Evolutionary conservation across 225 moss, liverwort and hornwort genomes (phyloP).

Genomic region (Rhytidiadelphus loreus): DNA sequence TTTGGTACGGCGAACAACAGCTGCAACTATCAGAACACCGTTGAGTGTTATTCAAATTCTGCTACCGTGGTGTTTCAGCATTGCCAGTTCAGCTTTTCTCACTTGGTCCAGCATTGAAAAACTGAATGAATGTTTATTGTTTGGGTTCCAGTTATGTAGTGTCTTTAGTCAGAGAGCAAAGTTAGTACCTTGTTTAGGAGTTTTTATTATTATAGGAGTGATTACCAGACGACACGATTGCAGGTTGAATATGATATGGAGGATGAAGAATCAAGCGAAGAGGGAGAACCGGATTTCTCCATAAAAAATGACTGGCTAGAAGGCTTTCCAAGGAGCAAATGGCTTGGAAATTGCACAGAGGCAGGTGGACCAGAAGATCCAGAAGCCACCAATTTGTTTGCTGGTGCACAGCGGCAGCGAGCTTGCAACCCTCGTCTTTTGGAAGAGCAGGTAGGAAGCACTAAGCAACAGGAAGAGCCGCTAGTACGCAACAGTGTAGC

Average conservation of each 20-base stretch:
- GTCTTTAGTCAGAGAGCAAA: not conserved
- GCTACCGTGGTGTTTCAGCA: not conserved
- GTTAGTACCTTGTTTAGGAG: not conserved
- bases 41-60: not conserved
- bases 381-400: conserved; percentile 26
- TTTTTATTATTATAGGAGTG: not conserved
- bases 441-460: conserved; percentile 62
- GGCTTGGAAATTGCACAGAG: conserved; percentile 47
- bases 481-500: not conserved
- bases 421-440: conserved; percentile 45
- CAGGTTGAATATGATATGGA: conserved; percentile 64
- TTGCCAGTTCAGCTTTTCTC: not conserved
- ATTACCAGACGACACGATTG: not conserved
- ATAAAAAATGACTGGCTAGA: conserved; percentile 44
- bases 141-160: not conserved
- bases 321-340: conserved; percentile 44
- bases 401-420: conserved; percentile 38
- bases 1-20: conserved; percentile 42
- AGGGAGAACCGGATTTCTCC: not conserved
- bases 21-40: not conserved
- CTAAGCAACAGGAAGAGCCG: not conserved
- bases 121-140: not conserved
- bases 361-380: conserved; percentile 28
- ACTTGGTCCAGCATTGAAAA: not conserved
- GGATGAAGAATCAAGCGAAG: conserved; percentile 19